These are phyloP conservation scores for Yamadazyma sp. DNA, from an alignment of 1,139 yeast species.

Conservation along the genomic window DNA sequence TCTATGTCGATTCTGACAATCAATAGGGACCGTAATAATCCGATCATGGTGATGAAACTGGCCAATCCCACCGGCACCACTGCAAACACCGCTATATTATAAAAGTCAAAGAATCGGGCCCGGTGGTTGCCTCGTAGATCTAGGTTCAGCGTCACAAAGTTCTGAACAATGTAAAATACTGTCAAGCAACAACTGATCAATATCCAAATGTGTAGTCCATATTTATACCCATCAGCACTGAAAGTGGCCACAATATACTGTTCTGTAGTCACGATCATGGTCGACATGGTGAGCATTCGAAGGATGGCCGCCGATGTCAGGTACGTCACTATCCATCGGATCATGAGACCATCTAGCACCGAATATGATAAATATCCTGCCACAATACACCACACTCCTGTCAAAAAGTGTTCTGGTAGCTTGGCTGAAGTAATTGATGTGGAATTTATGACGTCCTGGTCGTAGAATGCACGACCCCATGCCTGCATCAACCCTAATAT, in stretches of 20 bases:
- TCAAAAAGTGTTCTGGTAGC: constrained; percentile 66
- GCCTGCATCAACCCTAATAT: constrained; percentile 54
- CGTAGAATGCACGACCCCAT: constrained; percentile 46
- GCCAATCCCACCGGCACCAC: constrained; percentile 97
- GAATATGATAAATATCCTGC: constrained; percentile 82
- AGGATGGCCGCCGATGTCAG: constrained; percentile 86
- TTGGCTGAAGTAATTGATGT: constrained; percentile 47
- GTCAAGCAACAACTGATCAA: constrained; percentile 83
- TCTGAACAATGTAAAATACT: constrained; percentile 79
- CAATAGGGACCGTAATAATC: constrained; percentile 69
- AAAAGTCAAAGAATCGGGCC: constrained; percentile 70
- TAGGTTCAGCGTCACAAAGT: constrained; percentile 83
- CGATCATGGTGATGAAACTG: constrained; percentile 88
- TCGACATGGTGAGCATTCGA: constrained; percentile 78
- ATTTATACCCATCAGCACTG: constrained; percentile 48
- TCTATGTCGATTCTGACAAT: constrained; percentile 75
- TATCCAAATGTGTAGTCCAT: constrained; percentile 89
- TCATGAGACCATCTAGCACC: constrained; percentile 85
- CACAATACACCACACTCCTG: constrained; percentile 82
- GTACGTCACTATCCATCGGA: constrained; percentile 90
- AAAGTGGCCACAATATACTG: constrained; percentile 65
- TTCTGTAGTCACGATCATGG: constrained; percentile 69
- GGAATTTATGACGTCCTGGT: constrained; percentile 17
- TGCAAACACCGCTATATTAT: constrained; percentile 90
- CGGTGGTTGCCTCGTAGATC: constrained; percentile 49